Evolutionary conservation across 2,329 filamentous ascomycete genomes (phyloP).

Genomic region (Emmonsiellopsis sp.): DNA sequence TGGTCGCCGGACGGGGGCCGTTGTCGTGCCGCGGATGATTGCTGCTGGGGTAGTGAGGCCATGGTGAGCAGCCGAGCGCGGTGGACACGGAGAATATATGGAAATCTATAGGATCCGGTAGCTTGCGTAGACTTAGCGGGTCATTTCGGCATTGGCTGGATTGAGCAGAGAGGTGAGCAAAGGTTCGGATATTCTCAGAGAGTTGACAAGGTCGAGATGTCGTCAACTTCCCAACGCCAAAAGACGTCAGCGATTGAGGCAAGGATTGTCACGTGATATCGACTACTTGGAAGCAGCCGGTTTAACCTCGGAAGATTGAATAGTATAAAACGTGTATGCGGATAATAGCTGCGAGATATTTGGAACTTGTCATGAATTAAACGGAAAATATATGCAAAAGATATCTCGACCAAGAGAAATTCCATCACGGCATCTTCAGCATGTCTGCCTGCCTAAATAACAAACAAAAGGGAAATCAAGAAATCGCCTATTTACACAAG

Average conservation of each 20-base stretch:
- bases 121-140: too few species aligned
- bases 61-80: constrained; percentile 13
- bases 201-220: too few species aligned
- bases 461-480: neutral
- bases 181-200: too few species aligned
- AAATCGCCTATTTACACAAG: constrained; percentile 2
- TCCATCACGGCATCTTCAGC: too few species aligned
- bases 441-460: too few species aligned
- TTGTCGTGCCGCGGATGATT: constrained; percentile 19
- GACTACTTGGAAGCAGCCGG: neutral
- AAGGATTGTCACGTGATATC: neutral
- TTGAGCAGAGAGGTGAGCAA: too few species aligned
- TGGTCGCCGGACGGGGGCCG: constrained; percentile 11
- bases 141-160: too few species aligned
- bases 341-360: too few species aligned
- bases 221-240: neutral
- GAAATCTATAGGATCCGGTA: neutral
- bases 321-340: too few species aligned
- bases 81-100: neutral
- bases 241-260: constrained; percentile 6
- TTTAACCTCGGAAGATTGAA: neutral
- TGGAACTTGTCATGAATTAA: too few species aligned
- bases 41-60: constrained; percentile 25
- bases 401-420: too few species aligned
- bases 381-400: too few species aligned